These are phyloP conservation scores for Citrus maxima DNA, from an alignment of 345 rosid species.

Conservation along the genomic window DNA sequence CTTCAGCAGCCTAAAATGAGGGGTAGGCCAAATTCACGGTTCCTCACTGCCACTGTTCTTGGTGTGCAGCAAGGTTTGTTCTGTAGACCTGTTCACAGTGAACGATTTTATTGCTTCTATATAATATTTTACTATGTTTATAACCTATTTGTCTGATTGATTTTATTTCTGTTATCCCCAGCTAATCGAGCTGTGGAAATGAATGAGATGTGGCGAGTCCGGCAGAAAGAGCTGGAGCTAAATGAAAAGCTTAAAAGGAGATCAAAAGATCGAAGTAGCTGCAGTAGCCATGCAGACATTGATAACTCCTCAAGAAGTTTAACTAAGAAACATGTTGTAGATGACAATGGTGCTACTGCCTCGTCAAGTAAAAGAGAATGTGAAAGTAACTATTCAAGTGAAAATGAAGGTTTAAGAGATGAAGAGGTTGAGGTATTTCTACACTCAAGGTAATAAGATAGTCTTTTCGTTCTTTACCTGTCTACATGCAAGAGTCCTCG, in stretches of 20 bases:
- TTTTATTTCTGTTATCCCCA: constrained; percentile 22
- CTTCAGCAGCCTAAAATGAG: constrained; percentile 60
- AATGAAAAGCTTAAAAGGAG: constrained; percentile 42
- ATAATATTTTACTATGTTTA: neutral
- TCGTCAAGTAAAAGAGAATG: constrained; percentile 31
- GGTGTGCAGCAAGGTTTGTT: constrained; percentile 83
- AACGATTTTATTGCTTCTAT: neutral
- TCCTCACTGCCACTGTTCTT: constrained; percentile 87
- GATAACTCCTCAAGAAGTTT: constrained; percentile 21
- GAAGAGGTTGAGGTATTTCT: constrained; percentile 76
- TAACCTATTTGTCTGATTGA: neutral
- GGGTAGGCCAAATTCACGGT: constrained; percentile 78
- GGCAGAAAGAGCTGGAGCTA: constrained; percentile 70
- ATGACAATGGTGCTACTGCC: constrained; percentile 20
- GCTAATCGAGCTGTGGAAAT: constrained; percentile 85
- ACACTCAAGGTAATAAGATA: constrained; percentile 54
- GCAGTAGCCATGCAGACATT: constrained; percentile 24
- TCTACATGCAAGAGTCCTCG: neutral
- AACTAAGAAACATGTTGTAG: constrained; percentile 23
- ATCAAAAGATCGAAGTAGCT: constrained; percentile 34
- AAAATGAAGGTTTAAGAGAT: constrained; percentile 61
- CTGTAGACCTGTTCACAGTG: neutral
- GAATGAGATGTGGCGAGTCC: constrained; percentile 79
- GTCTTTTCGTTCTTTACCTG: neutral
- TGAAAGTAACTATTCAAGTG: constrained; percentile 29